Base-by-base conservation (phyloP, 2,329 filamentous ascomycete genomes). In the Cladosporium sp. region DNA sequence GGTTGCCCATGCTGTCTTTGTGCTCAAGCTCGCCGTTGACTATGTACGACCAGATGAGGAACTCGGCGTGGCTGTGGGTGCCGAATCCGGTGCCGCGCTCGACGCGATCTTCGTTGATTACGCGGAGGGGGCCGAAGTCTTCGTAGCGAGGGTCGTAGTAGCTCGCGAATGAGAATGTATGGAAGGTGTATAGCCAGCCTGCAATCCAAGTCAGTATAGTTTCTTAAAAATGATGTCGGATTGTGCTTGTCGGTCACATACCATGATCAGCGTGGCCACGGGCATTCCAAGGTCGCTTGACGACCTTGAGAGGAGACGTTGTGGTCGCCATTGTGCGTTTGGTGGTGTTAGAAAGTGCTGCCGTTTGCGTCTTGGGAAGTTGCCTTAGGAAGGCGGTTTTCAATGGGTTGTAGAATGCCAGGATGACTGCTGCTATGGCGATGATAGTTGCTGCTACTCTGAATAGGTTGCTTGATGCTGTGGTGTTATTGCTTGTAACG, bases 41-140 rank as follows among this genome's bases (percentile, higher is more conserved):
- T 73, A 96, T 89, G 79, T 96, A 95, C 75, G 85, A 89, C 84
- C 94, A 96, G 79, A 96, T 96, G 78, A 96, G 91, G 77, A 92
- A 93, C 77, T 96, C 91, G 68, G 89, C 86, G 78, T 96, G 93
- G 28, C 88, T 88, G 76, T 96, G 93, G 0, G 91, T 93, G 4
- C 92, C 91, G 79, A 96, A 96, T 5, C 92, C 92, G 11, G 85
- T 87, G 66, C 87, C 85, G 30, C 88, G 81, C 72, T 87, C 85
- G 36, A 96, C 92, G 36, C 91, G 89, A 77, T 96, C 92, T 80
- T 97, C 92, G 74, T 96, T 96, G 73, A 96, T 88, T 46, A 96
- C 92, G 65, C 92, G 88, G 56, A 96, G 84, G 28, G 89, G 85
- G 8, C 93, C 92, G 74, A 91, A 96, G 68, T 85, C 83, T 54